Evolutionary conservation across 2,329 filamentous ascomycete species (phyloP).

Genomic region (Ophiostoma fasciatum): DNA sequence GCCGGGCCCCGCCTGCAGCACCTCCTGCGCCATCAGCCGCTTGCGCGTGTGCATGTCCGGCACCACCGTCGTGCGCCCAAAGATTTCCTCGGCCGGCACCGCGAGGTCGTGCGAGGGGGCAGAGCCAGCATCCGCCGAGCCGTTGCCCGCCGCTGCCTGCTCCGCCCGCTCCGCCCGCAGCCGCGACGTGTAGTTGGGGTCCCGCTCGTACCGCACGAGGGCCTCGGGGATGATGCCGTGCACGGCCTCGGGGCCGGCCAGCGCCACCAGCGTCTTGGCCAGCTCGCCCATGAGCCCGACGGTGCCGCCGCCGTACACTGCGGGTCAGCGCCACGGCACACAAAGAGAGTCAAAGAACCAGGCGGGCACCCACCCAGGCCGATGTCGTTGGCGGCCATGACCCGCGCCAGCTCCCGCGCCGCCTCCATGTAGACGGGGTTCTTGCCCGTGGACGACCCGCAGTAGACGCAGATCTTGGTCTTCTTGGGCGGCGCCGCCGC

Average conservation of each 20-base stretch:
- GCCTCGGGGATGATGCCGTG: constrained; percentile 90
- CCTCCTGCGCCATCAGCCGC: constrained; percentile 80
- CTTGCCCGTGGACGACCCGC: constrained; percentile 63
- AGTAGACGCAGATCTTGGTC: constrained; percentile 84
- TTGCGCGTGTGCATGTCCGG: constrained; percentile 95
- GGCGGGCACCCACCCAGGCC: constrained; percentile 48
- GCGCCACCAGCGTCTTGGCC: constrained; percentile 68
- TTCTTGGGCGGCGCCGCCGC: constrained; percentile 19
- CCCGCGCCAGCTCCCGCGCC: constrained; percentile 57
- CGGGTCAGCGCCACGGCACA: constrained; percentile 3
- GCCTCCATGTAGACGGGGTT: constrained; percentile 63
- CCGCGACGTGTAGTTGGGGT: constrained; percentile 36
- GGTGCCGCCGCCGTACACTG: constrained; percentile 89
- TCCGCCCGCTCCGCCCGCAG: too few relatives aligned
- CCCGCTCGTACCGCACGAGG: constrained; percentile 64
- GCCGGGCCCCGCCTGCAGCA: constrained; percentile 66
- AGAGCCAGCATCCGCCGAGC: not conserved
- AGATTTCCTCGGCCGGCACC: constrained; percentile 49
- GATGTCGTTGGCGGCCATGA: constrained; percentile 64
- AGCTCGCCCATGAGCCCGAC: constrained; percentile 92
- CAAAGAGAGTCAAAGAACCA: not conserved
- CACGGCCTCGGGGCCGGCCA: constrained; percentile 66
- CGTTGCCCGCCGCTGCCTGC: constrained; percentile 16
- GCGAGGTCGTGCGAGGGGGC: constrained; percentile 31
- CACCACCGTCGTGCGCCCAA: constrained; percentile 77